Percentiles rank a stretch among this genome's conserved stretches.
These are phyloP conservation scores for Talaromyces ruber DNA, from an alignment of 495 filamentous ascomycete genomes.

Conservation along the genomic window DNA sequence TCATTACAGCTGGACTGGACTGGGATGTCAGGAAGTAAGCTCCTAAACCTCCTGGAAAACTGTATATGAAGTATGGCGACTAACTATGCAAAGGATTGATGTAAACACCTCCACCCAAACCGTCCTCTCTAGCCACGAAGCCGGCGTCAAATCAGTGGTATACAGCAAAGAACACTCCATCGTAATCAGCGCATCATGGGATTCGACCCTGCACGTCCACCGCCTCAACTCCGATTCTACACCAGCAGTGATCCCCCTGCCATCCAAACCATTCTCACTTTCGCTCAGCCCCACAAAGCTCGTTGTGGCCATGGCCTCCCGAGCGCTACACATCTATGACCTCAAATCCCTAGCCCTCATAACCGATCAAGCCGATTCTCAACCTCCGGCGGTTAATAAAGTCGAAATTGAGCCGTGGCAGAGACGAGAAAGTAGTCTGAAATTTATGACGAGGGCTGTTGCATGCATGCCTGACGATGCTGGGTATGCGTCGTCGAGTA, in stretches of 20 bases:
- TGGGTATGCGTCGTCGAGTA: conserved; percentile 79
- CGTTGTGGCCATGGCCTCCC: conserved; percentile 92
- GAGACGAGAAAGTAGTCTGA: conserved; percentile 79
- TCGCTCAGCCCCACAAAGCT: conserved; percentile 73
- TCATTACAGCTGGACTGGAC: conserved; percentile 80
- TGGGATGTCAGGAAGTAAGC: conserved; percentile 68
- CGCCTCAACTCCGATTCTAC: conserved; percentile 36
- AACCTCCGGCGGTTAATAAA: conserved; percentile 21
- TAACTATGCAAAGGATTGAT: conserved; percentile 49
- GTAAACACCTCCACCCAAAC: conserved; percentile 62
- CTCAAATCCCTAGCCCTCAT: conserved; percentile 54
- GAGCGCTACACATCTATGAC: conserved; percentile 87
- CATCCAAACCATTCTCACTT: conserved; percentile 80
- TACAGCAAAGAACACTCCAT: conserved; percentile 69
- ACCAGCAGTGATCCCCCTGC: conserved; percentile 56
- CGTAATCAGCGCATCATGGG: conserved; percentile 89
- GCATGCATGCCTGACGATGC: conserved; percentile 95
- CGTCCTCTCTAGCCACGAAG: conserved; percentile 67
- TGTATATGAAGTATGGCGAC: not conserved
- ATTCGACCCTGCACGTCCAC: conserved; percentile 81
- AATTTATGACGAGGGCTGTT: conserved; percentile 89
- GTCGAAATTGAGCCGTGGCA: conserved; percentile 75
- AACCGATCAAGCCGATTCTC: conserved; percentile 38
- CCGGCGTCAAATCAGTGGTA: conserved; percentile 72
- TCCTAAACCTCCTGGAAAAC: not conserved